Conservation (phyloP, 2,329 filamentous ascomycete genomes). For the Trichoderma hamatum region DNA sequence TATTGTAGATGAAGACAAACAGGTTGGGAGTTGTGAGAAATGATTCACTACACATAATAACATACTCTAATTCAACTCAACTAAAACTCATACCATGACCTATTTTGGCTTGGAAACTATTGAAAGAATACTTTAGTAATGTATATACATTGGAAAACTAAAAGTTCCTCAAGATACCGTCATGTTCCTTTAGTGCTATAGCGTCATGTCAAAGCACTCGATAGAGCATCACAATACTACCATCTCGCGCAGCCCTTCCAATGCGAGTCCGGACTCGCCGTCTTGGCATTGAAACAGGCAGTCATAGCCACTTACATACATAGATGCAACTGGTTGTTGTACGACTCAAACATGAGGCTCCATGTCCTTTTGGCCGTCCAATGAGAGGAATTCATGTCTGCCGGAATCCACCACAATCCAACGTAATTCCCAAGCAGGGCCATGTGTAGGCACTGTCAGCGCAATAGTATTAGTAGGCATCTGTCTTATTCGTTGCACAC, state of each 20-base stretch:
- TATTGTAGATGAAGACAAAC: background rate
- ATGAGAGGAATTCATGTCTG: background rate
- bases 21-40: too few relatives aligned
- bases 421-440: background rate
- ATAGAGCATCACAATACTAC: background rate
- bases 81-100: too few relatives aligned
- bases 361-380: background rate
- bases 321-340: background rate
- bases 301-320: background rate
- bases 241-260: background rate
- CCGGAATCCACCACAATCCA: background rate
- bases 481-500: background rate
- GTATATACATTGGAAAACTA: too few relatives aligned
- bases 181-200: background rate
- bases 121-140: too few relatives aligned
- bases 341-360: background rate
- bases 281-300: constrained; percentile 3
- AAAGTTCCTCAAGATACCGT: too few relatives aligned
- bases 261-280: background rate
- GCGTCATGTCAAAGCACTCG: background rate
- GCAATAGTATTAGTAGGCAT: background rate
- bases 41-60: too few relatives aligned
- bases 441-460: too few relatives aligned
- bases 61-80: too few relatives aligned
- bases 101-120: too few relatives aligned